Base-by-base conservation (phyloP, 768 basidiomycete species). In the Termitomyces sp. region DNA sequence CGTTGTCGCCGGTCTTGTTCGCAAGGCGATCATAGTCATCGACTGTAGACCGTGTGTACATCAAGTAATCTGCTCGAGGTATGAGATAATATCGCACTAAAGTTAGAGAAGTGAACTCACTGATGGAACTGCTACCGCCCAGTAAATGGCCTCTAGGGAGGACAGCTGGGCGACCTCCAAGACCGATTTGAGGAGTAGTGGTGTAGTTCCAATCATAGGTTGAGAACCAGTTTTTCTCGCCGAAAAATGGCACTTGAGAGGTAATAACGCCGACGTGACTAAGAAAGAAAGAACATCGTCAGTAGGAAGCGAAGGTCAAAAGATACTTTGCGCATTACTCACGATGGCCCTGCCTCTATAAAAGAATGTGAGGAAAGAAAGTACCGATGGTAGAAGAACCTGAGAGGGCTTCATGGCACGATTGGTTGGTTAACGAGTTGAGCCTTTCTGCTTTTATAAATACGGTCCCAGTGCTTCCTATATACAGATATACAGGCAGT, bases 201-300 rank as follows among this genome's bases (percentile, higher is more conserved):
- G 72, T 73, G 38, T 64, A 74, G 36, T 74, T 74, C 70, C 70
- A 73, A 41, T 73, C 69, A 45, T 54, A 68, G 3, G 40, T 45
- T 9, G 63, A 58, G 31, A 50, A 42, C 5, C 56, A 57, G 42
- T 54, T 54, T 4, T 57, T 54, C 18, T 35, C 35, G 22, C 44
- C 46, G 54, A 64, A 63, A 16, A 51, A 51, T 5, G 65, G 65
- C 1, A 64, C 58, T 36, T 56, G 25, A 3, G 60, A 50, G 16
- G 33, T 27, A 2, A 61, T 10, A 9, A 60, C 59, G 16, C 54
- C 60, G 29, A 61, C 58, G 25, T 66, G 43, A 10, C 63, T 66
- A 42, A 39, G 13, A 20, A 50, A 6, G 6, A 31, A 16, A 47
- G 22, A 5, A 42, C 22, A 42, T 15, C 13, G 41, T n/a, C n/a